These are phyloP conservation scores for Coniosporium tulheliwenetii DNA, from an alignment of 2,329 filamentous ascomycete species.

Conservation along the genomic window DNA sequence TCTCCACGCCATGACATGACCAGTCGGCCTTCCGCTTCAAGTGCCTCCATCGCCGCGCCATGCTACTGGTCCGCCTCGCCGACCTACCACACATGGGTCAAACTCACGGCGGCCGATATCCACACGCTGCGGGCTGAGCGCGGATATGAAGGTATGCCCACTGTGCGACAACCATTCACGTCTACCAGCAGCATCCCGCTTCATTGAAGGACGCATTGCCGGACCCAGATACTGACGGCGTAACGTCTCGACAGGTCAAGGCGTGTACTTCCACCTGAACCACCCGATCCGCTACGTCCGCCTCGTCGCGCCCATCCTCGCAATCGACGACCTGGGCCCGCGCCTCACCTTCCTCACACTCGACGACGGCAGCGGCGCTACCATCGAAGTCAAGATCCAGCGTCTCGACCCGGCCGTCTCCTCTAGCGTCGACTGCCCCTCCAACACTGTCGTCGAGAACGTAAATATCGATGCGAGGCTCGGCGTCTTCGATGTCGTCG, in stretches of 20 bases:
- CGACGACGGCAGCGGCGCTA: constrained; percentile 45
- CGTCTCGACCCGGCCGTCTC: constrained; percentile 16
- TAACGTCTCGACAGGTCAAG: constrained; percentile 27
- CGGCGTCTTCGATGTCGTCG: constrained; percentile 27
- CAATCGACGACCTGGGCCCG: constrained; percentile 23
- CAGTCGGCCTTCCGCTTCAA: constrained; percentile 5
- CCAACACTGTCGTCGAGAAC: constrained; percentile 21
- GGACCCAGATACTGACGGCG: background rate
- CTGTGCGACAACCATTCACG: constrained; percentile 4
- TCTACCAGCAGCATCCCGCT: background rate
- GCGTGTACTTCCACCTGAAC: constrained; percentile 39
- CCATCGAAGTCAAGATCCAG: constrained; percentile 39
- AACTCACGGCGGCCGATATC: constrained; percentile 40
- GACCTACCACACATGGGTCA: constrained; percentile 49
- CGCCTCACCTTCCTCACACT: constrained; percentile 34
- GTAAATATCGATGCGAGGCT: constrained; percentile 18
- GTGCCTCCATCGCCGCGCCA: constrained; percentile 34
- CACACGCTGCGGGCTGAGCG: constrained; percentile 31
- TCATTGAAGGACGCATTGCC: no score
- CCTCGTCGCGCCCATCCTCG: constrained; percentile 28
- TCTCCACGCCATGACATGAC: constrained; percentile 18
- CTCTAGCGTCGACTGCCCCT: constrained; percentile 12
- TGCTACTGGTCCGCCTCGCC: constrained; percentile 44
- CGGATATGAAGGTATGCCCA: constrained; percentile 33
- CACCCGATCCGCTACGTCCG: constrained; percentile 33